These are phyloP conservation scores for Clohesyomyces aquaticus DNA, from an alignment of 495 filamentous ascomycete species.

Conservation along the genomic window DNA sequence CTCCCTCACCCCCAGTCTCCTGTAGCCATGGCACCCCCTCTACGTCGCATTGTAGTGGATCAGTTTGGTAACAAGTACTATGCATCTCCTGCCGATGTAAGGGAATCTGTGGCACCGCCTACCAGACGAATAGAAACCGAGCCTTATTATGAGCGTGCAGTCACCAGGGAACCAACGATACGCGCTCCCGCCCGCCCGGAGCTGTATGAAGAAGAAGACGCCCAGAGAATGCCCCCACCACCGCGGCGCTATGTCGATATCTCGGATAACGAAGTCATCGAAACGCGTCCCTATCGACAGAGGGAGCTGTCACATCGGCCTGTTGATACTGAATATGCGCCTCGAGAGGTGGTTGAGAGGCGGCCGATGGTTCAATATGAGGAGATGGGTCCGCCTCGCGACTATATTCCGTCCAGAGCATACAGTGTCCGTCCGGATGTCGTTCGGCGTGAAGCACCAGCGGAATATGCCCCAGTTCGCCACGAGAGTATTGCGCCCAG, in stretches of 20 bases:
- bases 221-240: conserved; percentile 47
- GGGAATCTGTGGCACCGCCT: conserved; percentile 44
- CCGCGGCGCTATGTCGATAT: conserved; percentile 57
- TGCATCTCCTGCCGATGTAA: conserved; percentile 34
- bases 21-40: conserved; percentile 39
- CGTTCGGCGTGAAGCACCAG: conserved; percentile 31
- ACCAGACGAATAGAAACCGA: conserved; percentile 34
- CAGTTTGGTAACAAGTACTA: conserved; percentile 48
- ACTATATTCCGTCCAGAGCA: conserved; percentile 29
- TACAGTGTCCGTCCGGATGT: conserved; percentile 43
- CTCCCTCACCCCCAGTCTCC: conserved; percentile 36
- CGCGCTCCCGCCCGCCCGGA: conserved; percentile 33
- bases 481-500: conserved; percentile 39
- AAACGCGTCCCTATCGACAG: conserved; percentile 56
- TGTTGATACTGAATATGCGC: conserved; percentile 44
- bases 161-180: conserved; percentile 36
- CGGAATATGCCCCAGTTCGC: conserved; percentile 31
- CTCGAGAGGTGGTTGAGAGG: conserved; percentile 32
- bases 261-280: conserved; percentile 54
- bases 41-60: conserved; percentile 45
- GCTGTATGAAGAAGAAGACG: conserved; percentile 36
- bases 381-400: conserved; percentile 40
- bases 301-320: conserved; percentile 54
- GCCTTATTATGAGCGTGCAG: conserved; percentile 40
- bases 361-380: conserved; percentile 38